phyloP scores from a whole-genome alignment of 2,329 filamentous ascomycete species.

The Arthrobotrys musiformis region DNA sequence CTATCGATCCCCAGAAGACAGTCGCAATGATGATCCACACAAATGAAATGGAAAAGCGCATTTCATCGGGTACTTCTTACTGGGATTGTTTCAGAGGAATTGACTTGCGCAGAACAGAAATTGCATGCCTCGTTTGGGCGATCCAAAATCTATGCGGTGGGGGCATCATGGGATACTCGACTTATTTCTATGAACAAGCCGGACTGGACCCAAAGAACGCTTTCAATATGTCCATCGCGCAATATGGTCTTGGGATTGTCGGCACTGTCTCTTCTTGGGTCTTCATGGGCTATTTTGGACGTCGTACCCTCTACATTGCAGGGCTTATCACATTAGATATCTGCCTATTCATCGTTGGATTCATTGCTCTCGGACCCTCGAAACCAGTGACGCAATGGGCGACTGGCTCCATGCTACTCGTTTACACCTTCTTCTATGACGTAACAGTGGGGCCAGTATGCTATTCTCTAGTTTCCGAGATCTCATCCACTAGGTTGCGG shows the following conservation, averaged over 20 bases:
- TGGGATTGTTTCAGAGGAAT: conserved; percentile 68
- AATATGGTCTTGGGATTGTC: conserved; percentile 71
- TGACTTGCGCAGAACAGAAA: conserved; percentile 69
- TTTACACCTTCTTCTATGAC: conserved; percentile 69
- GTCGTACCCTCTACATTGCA: conserved; percentile 66
- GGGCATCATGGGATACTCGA: conserved; percentile 74
- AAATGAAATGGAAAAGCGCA: conserved; percentile 68
- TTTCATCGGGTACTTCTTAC: conserved; percentile 66
- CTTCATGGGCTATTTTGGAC: conserved; percentile 66
- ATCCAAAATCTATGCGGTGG: conserved; percentile 74
- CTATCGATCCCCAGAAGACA: conserved; percentile 66
- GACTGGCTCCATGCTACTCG: conserved; percentile 66
- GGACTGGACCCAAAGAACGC: conserved; percentile 68
- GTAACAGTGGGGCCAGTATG: conserved; percentile 68
- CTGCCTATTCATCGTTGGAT: conserved; percentile 66
- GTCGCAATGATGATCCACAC: conserved; percentile 71
- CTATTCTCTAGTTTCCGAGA: conserved; percentile 68
- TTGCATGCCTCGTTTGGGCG: conserved; percentile 73
- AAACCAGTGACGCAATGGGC: conserved; percentile 61
- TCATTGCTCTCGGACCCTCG: conserved; percentile 56
- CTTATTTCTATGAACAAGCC: conserved; percentile 72
- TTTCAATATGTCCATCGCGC: conserved; percentile 72
- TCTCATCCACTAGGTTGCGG: conserved; percentile 68
- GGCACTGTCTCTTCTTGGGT: conserved; percentile 68
- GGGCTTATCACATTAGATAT: conserved; percentile 64